Conservation (phyloP, 352 stramenopile species). For the Globisporangium solare region DNA sequence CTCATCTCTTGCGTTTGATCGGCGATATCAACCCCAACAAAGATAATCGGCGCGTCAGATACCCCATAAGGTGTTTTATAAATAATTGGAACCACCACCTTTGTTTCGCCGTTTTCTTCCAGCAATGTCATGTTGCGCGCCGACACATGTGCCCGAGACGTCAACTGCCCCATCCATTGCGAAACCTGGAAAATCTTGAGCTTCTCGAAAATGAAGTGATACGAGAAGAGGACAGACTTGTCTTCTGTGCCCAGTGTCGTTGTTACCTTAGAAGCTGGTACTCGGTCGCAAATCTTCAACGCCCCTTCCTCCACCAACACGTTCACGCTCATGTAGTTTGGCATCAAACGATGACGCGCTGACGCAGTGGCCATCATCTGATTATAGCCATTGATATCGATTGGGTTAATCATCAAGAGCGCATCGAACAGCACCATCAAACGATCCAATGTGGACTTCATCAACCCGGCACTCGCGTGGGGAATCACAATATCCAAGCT, state of each 20-base stretch:
- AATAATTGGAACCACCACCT: slow-evolving; percentile 53
- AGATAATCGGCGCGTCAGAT: slow-evolving; percentile 68
- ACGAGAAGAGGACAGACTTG: slow-evolving; percentile 37
- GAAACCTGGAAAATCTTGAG: slow-evolving; percentile 82
- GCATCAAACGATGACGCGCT: slow-evolving; percentile 50
- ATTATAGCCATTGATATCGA: slow-evolving; percentile 80
- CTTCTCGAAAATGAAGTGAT: slow-evolving; percentile 74
- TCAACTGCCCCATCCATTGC: slow-evolving; percentile 82
- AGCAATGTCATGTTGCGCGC: slow-evolving; percentile 71
- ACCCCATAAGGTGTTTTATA: slow-evolving; percentile 80
- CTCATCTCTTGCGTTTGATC: slow-evolving; percentile 86
- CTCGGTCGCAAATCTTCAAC: slow-evolving; percentile 52
- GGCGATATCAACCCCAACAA: slow-evolving; percentile 73
- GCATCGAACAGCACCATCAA: slow-evolving; percentile 84
- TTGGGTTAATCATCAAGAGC: slow-evolving; percentile 83
- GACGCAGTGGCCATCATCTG: slow-evolving; percentile 51
- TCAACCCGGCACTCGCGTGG: slow-evolving; percentile 44
- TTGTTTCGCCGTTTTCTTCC: slow-evolving; percentile 51
- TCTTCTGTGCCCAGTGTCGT: background rate
- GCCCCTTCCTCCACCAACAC: slow-evolving; percentile 58
- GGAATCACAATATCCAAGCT: slow-evolving; percentile 59
- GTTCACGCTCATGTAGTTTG: slow-evolving; percentile 76
- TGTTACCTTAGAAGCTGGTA: slow-evolving; percentile 15
- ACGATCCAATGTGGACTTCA: slow-evolving; percentile 65
- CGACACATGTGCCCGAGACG: slow-evolving; percentile 68